These are phyloP conservation scores for Trichoderma koningii DNA, from an alignment of 2,329 filamentous ascomycete genomes.

Conservation along the genomic window DNA sequence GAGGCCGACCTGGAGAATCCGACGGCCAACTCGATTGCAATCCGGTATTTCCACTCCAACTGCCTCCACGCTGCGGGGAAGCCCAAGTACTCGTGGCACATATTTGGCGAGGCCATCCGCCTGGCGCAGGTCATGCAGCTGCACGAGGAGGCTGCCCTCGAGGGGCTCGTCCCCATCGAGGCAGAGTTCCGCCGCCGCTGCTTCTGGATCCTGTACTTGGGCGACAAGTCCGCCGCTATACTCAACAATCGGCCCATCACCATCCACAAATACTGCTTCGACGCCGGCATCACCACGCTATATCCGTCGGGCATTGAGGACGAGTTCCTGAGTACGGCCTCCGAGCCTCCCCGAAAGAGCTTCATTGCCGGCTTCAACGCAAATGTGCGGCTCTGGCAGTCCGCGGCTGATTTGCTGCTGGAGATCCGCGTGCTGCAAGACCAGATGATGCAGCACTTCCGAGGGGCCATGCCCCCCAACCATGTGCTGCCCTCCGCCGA, in stretches of 20 bases:
- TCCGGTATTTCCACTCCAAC: conserved; percentile 50
- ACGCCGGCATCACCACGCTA: conserved; percentile 43
- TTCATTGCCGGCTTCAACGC: conserved; percentile 47
- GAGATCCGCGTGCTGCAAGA: conserved; percentile 41
- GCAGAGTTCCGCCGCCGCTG: conserved; percentile 42
- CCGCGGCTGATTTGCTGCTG: conserved; percentile 44
- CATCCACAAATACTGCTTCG: conserved; percentile 47
- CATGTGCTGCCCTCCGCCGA: conserved; percentile 33
- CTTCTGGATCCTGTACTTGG: conserved; percentile 46
- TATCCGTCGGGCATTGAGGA: conserved; percentile 40
- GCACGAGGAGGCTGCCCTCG: conserved; percentile 44
- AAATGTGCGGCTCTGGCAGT: conserved; percentile 46
- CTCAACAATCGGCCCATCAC: conserved; percentile 47
- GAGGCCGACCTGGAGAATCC: conserved; percentile 47
- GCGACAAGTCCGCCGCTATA: conserved; percentile 45
- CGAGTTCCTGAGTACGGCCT: conserved; percentile 28
- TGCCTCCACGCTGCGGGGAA: conserved; percentile 48
- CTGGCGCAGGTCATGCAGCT: conserved; percentile 48
- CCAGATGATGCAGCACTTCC: conserved; percentile 29
- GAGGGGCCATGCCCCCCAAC: conserved; percentile 7
- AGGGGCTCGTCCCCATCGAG: conserved; percentile 42
- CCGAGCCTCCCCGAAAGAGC: conserved; percentile 31
- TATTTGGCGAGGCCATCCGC: conserved; percentile 48
- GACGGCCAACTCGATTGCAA: conserved; percentile 46
- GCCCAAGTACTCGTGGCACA: conserved; percentile 48